Evolutionary conservation across 2,329 filamentous ascomycete species (phyloP).

Genomic region (Lecanosticta acicola): DNA sequence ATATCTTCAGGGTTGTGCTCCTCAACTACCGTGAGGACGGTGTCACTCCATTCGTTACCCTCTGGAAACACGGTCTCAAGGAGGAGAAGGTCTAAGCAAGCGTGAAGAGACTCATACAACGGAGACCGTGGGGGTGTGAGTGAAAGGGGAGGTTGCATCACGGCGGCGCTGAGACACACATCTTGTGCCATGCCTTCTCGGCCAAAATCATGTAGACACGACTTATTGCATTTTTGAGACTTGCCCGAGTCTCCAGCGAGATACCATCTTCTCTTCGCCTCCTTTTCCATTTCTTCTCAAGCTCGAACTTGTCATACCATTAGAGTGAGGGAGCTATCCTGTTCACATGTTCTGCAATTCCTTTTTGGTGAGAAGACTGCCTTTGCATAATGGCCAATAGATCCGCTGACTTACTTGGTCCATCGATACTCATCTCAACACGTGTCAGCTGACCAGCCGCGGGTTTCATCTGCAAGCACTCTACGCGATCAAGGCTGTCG

Average conservation of each 20-base stretch:
- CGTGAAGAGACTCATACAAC: background rate
- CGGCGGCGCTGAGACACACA: slow-evolving; percentile 2
- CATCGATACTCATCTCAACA: no score
- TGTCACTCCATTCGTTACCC: slow-evolving; percentile 76
- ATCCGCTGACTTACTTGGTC: no score
- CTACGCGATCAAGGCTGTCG: no score
- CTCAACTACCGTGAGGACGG: slow-evolving; percentile 98
- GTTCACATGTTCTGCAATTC: no score
- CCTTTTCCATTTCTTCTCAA: no score
- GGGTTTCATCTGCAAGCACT: no score
- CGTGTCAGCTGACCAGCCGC: no score
- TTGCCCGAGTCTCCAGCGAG: background rate
- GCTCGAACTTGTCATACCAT: no score
- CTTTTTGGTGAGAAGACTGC: no score
- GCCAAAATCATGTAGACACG: slow-evolving; percentile 16
- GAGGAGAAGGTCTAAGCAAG: slow-evolving; percentile 78
- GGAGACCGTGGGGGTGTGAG: slow-evolving; percentile 3
- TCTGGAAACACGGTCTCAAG: slow-evolving; percentile 92
- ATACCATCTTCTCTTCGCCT: background rate
- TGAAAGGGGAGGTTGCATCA: slow-evolving; percentile 11
- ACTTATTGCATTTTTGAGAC: slow-evolving; percentile 9
- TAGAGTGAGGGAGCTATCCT: no score
- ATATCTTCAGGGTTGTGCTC: slow-evolving; percentile 63
- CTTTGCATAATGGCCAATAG: no score
- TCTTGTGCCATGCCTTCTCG: slow-evolving; percentile 4